Conservation (phyloP, 2,329 filamentous ascomycete genomes). For the Fusarium algeriense region DNA sequence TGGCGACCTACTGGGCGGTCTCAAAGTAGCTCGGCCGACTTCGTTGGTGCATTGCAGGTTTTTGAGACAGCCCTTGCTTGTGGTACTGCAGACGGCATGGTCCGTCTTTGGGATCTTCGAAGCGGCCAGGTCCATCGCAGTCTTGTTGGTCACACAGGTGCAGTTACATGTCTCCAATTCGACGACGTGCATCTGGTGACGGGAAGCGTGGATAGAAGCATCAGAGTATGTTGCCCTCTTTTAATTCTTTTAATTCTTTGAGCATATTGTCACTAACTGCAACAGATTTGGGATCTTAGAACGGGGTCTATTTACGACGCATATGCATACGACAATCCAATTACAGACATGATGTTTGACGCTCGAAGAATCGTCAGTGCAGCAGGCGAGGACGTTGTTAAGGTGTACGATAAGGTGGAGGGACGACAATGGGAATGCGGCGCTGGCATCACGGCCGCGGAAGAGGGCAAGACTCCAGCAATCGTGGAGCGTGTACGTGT, state of each 20-base stretch:
- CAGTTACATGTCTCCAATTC: constrained; percentile 94
- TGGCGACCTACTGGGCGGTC: constrained; percentile 82
- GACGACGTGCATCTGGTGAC: constrained; percentile 96
- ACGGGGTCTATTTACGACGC: constrained; percentile 96
- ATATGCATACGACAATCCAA: constrained; percentile 91
- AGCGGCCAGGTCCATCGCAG: constrained; percentile 98
- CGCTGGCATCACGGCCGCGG: constrained; percentile 78
- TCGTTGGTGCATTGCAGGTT: constrained; percentile 93
- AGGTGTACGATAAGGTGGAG: constrained; percentile 98
- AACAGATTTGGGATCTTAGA: constrained; percentile 97
- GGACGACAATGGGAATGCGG: constrained; percentile 97
- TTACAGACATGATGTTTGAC: constrained; percentile 99
- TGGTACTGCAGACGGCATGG: constrained; percentile 97
- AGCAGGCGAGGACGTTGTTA: constrained; percentile 92
- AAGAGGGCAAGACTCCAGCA: constrained; percentile 72
- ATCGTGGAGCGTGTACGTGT: constrained; percentile 88
- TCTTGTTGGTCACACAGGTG: constrained; percentile 93
- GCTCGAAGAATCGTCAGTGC: constrained; percentile 88
- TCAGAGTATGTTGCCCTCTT: constrained; percentile 77
- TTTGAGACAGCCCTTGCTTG: constrained; percentile 97
- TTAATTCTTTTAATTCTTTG: neutral
- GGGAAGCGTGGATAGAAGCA: constrained; percentile 90
- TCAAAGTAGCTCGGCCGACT: constrained; percentile 78
- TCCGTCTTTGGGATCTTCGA: constrained; percentile 94
- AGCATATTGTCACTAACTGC: constrained; percentile 39